A percentile compares a stretch with the other conserved stretches of the same genome.
Conservation (phyloP, 225 moss, liverwort and hornwort genomes). For the Marchantia polymorpha region DNA sequence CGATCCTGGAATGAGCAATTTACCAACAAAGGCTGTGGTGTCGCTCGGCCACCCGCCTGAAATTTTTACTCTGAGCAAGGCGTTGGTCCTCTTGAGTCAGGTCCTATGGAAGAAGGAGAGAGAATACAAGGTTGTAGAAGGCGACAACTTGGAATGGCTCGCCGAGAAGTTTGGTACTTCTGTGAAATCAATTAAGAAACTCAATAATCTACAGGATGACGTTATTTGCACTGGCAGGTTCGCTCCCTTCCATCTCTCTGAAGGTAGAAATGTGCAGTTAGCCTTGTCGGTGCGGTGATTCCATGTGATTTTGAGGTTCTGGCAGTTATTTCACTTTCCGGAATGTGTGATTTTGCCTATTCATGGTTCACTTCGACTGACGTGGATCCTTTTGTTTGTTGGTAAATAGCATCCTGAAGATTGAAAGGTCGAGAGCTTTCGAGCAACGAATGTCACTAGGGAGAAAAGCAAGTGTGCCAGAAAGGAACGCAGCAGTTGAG, state of each 20-base stretch:
- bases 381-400: neutral
- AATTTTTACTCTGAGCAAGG: slow-evolving; percentile 52
- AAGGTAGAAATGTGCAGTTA: neutral
- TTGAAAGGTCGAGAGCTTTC: slow-evolving; percentile 57
- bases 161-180: slow-evolving; percentile 80
- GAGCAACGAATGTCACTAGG: slow-evolving; percentile 62
- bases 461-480: slow-evolving; percentile 65
- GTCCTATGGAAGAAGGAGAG: slow-evolving; percentile 43
- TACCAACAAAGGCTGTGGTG: slow-evolving; percentile 18
- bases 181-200: slow-evolving; percentile 57
- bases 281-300: too few species aligned
- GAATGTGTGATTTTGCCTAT: neutral
- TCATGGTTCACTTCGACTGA: neutral
- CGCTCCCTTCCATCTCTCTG: slow-evolving; percentile 19
- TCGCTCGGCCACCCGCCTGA: slow-evolving; percentile 41
- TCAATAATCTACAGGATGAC: slow-evolving; percentile 72
- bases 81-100: slow-evolving; percentile 54
- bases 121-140: slow-evolving; percentile 72
- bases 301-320: neutral
- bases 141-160: slow-evolving; percentile 78
- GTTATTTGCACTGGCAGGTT: slow-evolving; percentile 77
- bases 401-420: slow-evolving; percentile 65
- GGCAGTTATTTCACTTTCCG: neutral
- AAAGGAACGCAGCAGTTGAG: slow-evolving; percentile 57
- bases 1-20: slow-evolving; percentile 33